Conservation (phyloP, 805 yeast species). For the Torulaspora delbrueckii region DNA sequence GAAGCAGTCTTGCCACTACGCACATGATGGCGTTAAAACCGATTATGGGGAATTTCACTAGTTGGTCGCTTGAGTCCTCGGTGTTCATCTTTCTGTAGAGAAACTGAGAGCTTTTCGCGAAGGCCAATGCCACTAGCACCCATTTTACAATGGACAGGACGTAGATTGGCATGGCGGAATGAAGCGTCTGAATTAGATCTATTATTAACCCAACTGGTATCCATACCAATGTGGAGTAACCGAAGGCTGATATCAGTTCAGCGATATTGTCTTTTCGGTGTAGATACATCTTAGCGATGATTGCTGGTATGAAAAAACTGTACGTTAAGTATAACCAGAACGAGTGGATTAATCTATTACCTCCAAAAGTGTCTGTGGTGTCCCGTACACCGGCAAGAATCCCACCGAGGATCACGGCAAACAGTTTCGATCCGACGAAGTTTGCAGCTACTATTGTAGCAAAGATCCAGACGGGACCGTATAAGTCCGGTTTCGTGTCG, state of each 20-base stretch:
- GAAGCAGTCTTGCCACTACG: conserved; percentile 18
- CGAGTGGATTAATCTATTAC: conserved; percentile 56
- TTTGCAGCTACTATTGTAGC: conserved; percentile 70
- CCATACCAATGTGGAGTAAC: conserved; percentile 83
- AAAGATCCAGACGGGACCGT: conserved; percentile 89
- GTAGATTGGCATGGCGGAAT: not conserved
- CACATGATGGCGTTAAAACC: conserved; percentile 20
- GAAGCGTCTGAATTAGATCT: conserved; percentile 6
- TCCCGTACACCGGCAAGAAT: conserved; percentile 39
- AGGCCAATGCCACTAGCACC: conserved; percentile 12
- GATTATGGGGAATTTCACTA: not conserved
- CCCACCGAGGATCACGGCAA: conserved; percentile 57
- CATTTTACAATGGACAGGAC: conserved; percentile 7
- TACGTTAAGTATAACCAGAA: conserved; percentile 72
- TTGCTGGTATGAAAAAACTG: conserved; percentile 58
- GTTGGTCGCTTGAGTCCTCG: not conserved
- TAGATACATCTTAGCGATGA: conserved; percentile 17
- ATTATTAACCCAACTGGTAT: conserved; percentile 49
- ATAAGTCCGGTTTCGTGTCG: conserved; percentile 53
- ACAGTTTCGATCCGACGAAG: conserved; percentile 70
- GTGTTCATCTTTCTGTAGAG: conserved; percentile 5
- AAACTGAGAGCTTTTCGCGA: conserved; percentile 9
- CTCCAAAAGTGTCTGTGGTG: conserved; percentile 46
- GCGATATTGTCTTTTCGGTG: conserved; percentile 35
- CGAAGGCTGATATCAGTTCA: conserved; percentile 68